These are phyloP conservation scores for Cladosporium velox DNA, from an alignment of 2,329 filamentous ascomycete genomes.

Conservation along the genomic window DNA sequence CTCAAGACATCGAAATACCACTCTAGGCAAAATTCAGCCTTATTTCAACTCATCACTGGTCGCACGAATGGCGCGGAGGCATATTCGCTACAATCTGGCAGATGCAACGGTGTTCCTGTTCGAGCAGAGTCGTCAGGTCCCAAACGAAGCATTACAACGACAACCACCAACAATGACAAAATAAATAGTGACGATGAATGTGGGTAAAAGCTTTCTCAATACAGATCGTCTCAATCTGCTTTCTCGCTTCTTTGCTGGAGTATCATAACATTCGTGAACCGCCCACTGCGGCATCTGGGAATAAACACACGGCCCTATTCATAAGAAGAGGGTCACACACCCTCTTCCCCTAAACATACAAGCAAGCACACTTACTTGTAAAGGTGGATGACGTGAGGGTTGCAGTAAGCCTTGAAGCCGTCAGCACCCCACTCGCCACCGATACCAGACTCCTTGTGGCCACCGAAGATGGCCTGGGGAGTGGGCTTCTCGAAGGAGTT, in stretches of 20 bases:
- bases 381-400: slow-evolving; percentile 50
- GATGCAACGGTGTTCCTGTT: not conserved
- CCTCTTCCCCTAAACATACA: not conserved
- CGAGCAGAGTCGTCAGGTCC: not conserved
- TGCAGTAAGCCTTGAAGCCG: slow-evolving; percentile 50
- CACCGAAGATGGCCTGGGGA: slow-evolving; percentile 62
- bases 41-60: too few species aligned
- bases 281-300: not conserved
- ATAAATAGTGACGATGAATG: not conserved
- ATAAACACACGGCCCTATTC: not conserved
- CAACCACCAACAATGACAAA: not conserved
- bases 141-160: not conserved
- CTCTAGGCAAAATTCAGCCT: too few species aligned
- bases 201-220: not conserved
- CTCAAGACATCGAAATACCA: too few species aligned
- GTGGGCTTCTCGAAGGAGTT: slow-evolving; percentile 54
- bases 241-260: not conserved
- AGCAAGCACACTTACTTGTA: slow-evolving; percentile 39
- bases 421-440: slow-evolving; percentile 58
- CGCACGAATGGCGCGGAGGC: too few species aligned
- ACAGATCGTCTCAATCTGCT: not conserved
- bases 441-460: slow-evolving; percentile 69
- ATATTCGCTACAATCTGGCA: not conserved
- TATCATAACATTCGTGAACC: slow-evolving; percentile 1
- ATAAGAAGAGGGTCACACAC: not conserved